Evolutionary conservation across 257 asterid species (phyloP).

Genomic region (Nicotiana paniculata): DNA sequence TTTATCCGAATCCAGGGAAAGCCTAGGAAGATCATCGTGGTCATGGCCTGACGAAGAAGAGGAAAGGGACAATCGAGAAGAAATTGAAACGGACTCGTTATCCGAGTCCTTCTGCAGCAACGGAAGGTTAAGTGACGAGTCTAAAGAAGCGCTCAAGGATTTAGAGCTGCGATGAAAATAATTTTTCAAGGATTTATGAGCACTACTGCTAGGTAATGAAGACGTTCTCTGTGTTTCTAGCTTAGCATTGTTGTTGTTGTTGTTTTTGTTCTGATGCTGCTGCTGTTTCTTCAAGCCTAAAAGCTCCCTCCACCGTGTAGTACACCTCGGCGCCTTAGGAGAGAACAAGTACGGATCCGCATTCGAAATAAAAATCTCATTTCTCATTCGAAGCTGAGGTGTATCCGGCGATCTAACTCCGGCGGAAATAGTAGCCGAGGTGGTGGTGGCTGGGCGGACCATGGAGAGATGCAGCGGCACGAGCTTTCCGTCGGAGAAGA

Average conservation of each 20-base stretch:
- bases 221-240: conserved; percentile 45
- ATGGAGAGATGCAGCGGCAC: conserved; percentile 64
- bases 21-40: conserved; percentile 64
- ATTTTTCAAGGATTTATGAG: conserved; percentile 42
- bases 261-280: conserved; percentile 18
- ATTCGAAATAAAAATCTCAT: conserved; percentile 50
- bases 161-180: conserved; percentile 57
- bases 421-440: conserved; percentile 13
- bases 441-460: conserved; percentile 22
- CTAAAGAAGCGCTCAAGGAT: conserved; percentile 34
- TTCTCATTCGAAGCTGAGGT: conserved; percentile 35
- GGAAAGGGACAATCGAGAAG: conserved; percentile 63
- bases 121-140: conserved; percentile 48
- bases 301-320: conserved; percentile 89
- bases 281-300: conserved; percentile 65
- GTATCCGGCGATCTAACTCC: conserved; percentile 40
- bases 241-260: conserved; percentile 34
- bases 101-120: conserved; percentile 49
- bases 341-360: conserved; percentile 71
- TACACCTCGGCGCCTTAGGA: conserved; percentile 87
- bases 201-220: background rate
- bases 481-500: conserved; percentile 81
- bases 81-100: conserved; percentile 41
- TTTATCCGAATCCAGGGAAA: conserved; percentile 60
- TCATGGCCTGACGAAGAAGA: conserved; percentile 73